Conservation (phyloP, 768 basidiomycete species). For the Termitomyces sp. region DNA sequence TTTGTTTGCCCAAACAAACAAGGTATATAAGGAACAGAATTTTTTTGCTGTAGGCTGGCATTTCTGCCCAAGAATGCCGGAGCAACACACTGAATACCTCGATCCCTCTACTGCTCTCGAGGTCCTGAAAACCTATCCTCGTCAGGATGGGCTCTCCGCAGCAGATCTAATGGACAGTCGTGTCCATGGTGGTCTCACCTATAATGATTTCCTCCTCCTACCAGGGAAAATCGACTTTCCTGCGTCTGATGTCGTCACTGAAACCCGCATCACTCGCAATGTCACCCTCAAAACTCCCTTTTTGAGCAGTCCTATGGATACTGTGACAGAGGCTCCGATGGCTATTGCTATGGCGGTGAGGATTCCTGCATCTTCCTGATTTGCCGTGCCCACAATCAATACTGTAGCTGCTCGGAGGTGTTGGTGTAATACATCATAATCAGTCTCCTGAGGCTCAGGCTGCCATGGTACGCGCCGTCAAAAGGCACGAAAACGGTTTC, state of each 20-base stretch:
- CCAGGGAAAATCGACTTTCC: slow-evolving; percentile 96
- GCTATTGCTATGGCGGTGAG: slow-evolving; percentile 88
- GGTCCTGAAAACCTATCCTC: slow-evolving; percentile 65
- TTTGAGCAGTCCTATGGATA: slow-evolving; percentile 99
- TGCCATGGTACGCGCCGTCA: slow-evolving; percentile 95
- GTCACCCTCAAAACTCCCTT: slow-evolving; percentile 92
- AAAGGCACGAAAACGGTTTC: slow-evolving; percentile 98
- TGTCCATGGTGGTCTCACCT: slow-evolving; percentile 88
- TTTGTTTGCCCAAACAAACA: slow-evolving; percentile 13
- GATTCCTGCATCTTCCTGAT: slow-evolving; percentile 10
- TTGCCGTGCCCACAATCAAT: slow-evolving; percentile 13
- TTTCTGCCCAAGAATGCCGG: slow-evolving; percentile 14
- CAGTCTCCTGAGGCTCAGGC: slow-evolving; percentile 81
- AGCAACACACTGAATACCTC: slow-evolving; percentile 34
- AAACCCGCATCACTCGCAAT: slow-evolving; percentile 86
- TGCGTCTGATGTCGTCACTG: slow-evolving; percentile 71
- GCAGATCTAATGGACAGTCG: slow-evolving; percentile 83
- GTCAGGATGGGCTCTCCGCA: slow-evolving; percentile 79
- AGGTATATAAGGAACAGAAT: slow-evolving; percentile 10
- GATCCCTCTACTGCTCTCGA: slow-evolving; percentile 69
- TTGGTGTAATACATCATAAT: slow-evolving; percentile 99
- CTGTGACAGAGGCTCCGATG: slow-evolving; percentile 94
- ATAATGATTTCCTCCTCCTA: slow-evolving; percentile 93
- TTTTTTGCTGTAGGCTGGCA: slow-evolving; percentile 13
- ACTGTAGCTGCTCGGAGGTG: slow-evolving; percentile 79